Base-by-base conservation (phyloP, 805 yeast genomes). In the Priceomyces haplophilus region DNA sequence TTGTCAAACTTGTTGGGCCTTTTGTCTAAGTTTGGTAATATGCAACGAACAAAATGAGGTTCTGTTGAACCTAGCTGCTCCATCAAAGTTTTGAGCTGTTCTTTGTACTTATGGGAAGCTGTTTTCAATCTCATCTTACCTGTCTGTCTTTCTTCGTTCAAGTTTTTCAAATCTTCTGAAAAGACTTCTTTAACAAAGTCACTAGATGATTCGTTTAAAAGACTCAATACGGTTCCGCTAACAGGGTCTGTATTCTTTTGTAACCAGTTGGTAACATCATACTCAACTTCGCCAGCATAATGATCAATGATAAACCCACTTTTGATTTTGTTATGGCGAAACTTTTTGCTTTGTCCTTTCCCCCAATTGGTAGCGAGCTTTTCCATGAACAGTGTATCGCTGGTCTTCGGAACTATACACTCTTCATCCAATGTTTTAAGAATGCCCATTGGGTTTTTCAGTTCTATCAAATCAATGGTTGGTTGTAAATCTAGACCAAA, bases 21-120 rank as follows among this genome's bases (percentile, higher is more conserved):
- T 58, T 91, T 90, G 35, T 76, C 69, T 46, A 79, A 78, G 58
- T 93, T 93, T 6, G 99, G 99, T 36, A 93, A 69, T 37, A 93
- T 93, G 62, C 99, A 93, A 53, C 99, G 79, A 18, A 93, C 97
- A 59, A 93, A 93, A 61, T 93, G 98, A 2, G 99, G 99, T 56
- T 87, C 89, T 0, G 99, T 93, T 10, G 79, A 67, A 2, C 79
- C 72, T 16, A 93, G 67, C 49, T 88, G 91, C 4, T 71, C 71
- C 82, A 93, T 80, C 39, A 93, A 69, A 23, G 77, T 75, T 16
- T 64, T 65, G 29, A 91, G 74, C 61, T 93, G 98, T 50, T 87
- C 93, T 53, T 88, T 87, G 58, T 93, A 97, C 44, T 87, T 82
- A 48, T 81, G 86, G 0, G 96, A 90, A 7, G 89, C 91, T 0